Base-by-base conservation (phyloP, 805 yeast genomes). In the Lipomyces japonicus region DNA sequence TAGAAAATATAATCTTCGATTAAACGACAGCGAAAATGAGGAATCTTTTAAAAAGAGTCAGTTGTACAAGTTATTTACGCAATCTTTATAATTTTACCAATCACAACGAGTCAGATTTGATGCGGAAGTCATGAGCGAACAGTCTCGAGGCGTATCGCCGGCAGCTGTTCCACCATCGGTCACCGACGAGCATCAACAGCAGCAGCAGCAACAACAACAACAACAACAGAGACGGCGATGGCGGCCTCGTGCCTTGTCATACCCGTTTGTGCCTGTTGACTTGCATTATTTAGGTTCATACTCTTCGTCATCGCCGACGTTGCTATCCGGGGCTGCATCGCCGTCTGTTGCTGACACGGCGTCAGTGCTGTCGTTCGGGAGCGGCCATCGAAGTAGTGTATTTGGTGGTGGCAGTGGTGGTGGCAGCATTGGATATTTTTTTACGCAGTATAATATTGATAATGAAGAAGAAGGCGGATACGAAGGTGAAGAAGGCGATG, bases 211-310 rank as follows among this genome's bases (percentile, higher is more conserved):
- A 21, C 36, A 3, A 37, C 37, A 19, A 12, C 37, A 14, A 39
- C 36, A 9, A 31, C 34, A 9, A n/a, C n/a, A n/a, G n/a, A n/a
- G n/a, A n/a, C 3, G 24, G 28, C 52, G 46, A 12, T 46, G 52
- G n/a, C 51, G 58, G 35, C 49, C 49, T 10, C 46, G 58, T 16
- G 51, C 58, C 21, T 46, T 50, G 22, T 53, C 58, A 19, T 49
- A 31, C 25, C 58, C 58, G 42, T 21, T 53, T 2, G 53, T 49
- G 18, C 45, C 54, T 5, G 46, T 39, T 26, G 57, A 53, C 21
- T 36, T 48, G 9, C 35, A 45, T 25, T 45, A 41, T 28, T 25
- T 28, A 14, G 28, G 50, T n/a, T 23, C 12, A 6, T 6, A 14
- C 6, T 18, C 23, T 14, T 49, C 57, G 4, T 28, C 49, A 28